Evolutionary conservation across 352 stramenopile species (phyloP).

Genomic region (Phytophthora boehmeriae): DNA sequence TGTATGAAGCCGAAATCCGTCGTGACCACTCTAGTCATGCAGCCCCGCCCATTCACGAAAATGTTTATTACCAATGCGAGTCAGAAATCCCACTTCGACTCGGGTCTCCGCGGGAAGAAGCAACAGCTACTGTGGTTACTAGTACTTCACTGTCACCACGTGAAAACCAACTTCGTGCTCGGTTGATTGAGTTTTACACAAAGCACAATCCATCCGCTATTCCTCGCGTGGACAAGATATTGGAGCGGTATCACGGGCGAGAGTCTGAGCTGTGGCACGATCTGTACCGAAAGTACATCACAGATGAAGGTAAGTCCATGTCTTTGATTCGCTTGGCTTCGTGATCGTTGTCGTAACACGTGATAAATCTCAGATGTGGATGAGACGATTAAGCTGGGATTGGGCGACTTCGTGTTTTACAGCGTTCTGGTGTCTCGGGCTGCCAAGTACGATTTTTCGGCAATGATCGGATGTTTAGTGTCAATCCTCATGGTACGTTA

Average conservation of each 20-base stretch:
- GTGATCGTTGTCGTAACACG: constrained; percentile 5
- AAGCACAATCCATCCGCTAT: constrained; percentile 72
- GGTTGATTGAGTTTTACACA: constrained; percentile 70
- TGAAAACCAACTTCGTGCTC: constrained; percentile 39
- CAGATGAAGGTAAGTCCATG: constrained; percentile 31
- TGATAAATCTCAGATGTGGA: constrained; percentile 45
- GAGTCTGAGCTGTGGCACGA: constrained; percentile 83
- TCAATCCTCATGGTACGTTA: constrained; percentile 90
- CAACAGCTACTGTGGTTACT: background rate
- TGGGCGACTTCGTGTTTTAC: constrained; percentile 99
- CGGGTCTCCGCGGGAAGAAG: constrained; percentile 18
- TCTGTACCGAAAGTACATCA: constrained; percentile 76
- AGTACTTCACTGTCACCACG: constrained; percentile 25
- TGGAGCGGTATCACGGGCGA: constrained; percentile 74
- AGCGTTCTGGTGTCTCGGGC: constrained; percentile 97
- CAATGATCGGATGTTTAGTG: constrained; percentile 94
- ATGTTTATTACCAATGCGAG: constrained; percentile 80
- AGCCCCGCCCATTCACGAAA: constrained; percentile 30
- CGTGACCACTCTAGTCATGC: constrained; percentile 36
- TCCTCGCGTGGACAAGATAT: constrained; percentile 68
- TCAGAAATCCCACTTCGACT: constrained; percentile 44
- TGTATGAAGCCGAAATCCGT: constrained; percentile 77
- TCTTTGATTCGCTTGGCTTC: background rate
- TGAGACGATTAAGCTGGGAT: constrained; percentile 93
- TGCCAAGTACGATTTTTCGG: constrained; percentile 95